Evolutionary conservation across 164 flowering plant genomes (phyloP), one percentile per base, ranked within the genome.

Genomic region (Magnolia kwangsiensis): DNA sequence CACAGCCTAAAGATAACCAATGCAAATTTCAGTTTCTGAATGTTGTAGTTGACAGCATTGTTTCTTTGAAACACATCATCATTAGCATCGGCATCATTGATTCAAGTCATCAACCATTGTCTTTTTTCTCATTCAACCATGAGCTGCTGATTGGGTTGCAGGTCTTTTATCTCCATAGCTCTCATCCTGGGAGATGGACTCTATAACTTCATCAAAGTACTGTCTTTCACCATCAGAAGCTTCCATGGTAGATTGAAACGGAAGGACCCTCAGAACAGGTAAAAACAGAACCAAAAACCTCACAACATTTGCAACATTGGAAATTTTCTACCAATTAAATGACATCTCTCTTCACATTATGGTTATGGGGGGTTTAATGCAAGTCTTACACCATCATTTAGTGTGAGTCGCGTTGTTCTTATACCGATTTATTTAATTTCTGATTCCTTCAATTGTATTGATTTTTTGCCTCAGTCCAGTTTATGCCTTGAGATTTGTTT

Each of bases 151-250:
- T 51, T 50, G 50, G 45, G 19, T 77, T n/a, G 83, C 89, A 94
- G 97, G 94, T 95, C 70, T 95, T 95, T 58, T n/a, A 83, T 95
- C 68, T 83, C 93, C 31, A 92, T 93, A 61, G 84, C 97, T 70
- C 87, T 95, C 29, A 90, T 95, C 75, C 86, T 95, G 1, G 98
- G 98, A 45, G 97, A 95, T 77, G 98, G 97, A 49, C 89, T 95
- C 67, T 93, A 92, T 85, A 92, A 92, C 77, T 92, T 95, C 77
- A 66, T 87, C 75, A 91, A 90, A 85, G 84, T 90, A 10, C 69
- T 90, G 11, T 78, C 51, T 29, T 80, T 82, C 75, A 89, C 91
- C 23, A 45, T 76, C 58, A 76, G 72, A 74, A 89, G 77, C 75
- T 72, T 91, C 76, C 77, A 76, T 72, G 73, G 71, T 23, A 76